These are phyloP conservation scores for Ceratocystis harringtonii DNA, from an alignment of 2,329 filamentous ascomycete genomes.

Conservation along the genomic window DNA sequence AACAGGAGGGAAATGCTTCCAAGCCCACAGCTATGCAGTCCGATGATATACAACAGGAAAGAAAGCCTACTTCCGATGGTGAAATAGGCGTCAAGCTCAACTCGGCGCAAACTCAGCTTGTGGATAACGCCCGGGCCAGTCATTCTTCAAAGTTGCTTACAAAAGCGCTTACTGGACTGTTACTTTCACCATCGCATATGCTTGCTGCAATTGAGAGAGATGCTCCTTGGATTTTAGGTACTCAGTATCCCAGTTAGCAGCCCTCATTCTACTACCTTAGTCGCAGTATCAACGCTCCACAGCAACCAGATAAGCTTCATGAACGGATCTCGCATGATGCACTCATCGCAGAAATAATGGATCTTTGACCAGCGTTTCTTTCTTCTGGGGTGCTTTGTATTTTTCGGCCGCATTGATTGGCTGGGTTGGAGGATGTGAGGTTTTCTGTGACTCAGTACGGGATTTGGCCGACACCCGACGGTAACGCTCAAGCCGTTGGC, in stretches of 20 bases:
- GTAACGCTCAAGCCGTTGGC: not conserved
- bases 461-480: not conserved
- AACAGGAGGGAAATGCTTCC: not conserved
- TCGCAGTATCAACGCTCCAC: not conserved
- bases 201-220: conserved; percentile 9
- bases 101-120: not conserved
- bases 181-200: not conserved
- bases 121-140: not conserved
- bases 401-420: not conserved
- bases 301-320: not conserved
- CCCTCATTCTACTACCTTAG: not conserved
- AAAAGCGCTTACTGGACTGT: not conserved
- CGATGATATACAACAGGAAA: not conserved
- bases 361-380: conserved; percentile 1
- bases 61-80: not conserved
- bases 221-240: conserved; percentile 10
- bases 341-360: conserved; percentile 4
- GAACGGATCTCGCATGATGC: not conserved
- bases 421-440: not conserved
- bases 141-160: not conserved
- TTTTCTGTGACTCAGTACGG: not conserved
- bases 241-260: not conserved
- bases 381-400: not conserved
- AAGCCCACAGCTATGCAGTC: not conserved
- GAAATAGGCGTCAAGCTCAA: not conserved